A percentile compares a stretch with the other conserved stretches of the same genome.
Evolutionary conservation across 352 stramenopile species (phyloP).

Genomic region (Phytopythium aichiense): DNA sequence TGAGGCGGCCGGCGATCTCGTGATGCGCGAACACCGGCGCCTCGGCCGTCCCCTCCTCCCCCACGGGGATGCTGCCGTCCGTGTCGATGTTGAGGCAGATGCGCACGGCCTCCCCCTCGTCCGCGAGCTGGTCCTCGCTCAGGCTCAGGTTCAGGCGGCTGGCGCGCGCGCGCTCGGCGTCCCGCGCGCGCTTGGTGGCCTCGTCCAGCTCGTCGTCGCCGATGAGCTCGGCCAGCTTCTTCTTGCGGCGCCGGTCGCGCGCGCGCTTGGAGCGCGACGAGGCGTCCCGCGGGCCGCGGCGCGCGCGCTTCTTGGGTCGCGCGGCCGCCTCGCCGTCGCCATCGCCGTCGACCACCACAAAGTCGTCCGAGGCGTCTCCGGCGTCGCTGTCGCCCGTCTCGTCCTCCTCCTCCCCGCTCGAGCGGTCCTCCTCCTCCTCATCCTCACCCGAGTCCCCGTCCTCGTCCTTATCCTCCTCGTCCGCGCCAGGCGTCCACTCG

Average conservation of each 20-base stretch:
- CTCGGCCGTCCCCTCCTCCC: constrained; percentile 37
- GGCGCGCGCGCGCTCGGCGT: constrained; percentile 56
- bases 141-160: constrained; percentile 29
- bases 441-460: constrained; percentile 12
- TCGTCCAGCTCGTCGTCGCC: constrained; percentile 68
- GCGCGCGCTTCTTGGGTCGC: constrained; percentile 17
- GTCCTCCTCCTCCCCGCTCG: constrained; percentile 19
- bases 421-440: constrained; percentile 17
- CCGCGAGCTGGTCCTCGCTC: constrained; percentile 29
- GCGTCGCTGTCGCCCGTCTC: constrained; percentile 18
- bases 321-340: constrained; percentile 4
- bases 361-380: constrained; percentile 9
- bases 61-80: constrained; percentile 38
- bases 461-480: constrained; percentile 5
- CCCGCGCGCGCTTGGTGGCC: constrained; percentile 49
- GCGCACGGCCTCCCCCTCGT: constrained; percentile 13
- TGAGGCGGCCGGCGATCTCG: constrained; percentile 62
- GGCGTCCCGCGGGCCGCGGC: constrained; percentile 13
- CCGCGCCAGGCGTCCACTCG: constrained; percentile 27
- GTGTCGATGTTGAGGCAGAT: constrained; percentile 58
- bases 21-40: constrained; percentile 64
- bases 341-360: background rate
- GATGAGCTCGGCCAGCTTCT: constrained; percentile 61
- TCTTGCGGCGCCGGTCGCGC: constrained; percentile 33
- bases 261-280: constrained; percentile 14